Percentiles rank a stretch among this genome's conserved stretches.
These are phyloP conservation scores for Phellopilus nigrolimitatus DNA, from an alignment of 1,284 basidiomycete genomes.

Conservation along the genomic window DNA sequence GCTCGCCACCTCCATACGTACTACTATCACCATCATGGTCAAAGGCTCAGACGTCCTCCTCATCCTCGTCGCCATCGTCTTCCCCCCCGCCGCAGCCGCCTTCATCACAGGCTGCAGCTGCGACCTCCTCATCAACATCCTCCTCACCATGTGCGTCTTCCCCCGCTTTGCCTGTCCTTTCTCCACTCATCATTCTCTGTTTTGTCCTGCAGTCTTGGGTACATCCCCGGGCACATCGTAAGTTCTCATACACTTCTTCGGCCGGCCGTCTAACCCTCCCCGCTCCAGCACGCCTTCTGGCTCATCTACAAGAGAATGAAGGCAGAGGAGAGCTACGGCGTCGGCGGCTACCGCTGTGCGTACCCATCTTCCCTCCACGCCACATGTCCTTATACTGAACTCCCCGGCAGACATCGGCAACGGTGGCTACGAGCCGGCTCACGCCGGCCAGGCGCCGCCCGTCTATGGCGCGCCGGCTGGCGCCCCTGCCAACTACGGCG, in stretches of 20 bases:
- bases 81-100: constrained; percentile 65
- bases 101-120: constrained; percentile 77
- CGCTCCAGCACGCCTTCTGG: constrained; percentile 42
- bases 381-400: background rate
- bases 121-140: constrained; percentile 77
- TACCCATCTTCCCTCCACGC: constrained; percentile 13
- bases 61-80: constrained; percentile 66
- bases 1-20: background rate
- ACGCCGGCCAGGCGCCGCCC: constrained; percentile 24
- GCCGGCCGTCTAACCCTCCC: background rate
- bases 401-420: constrained; percentile 45
- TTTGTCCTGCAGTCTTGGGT: constrained; percentile 52
- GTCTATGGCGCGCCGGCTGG: constrained; percentile 8
- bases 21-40: constrained; percentile 28
- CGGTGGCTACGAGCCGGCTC: constrained; percentile 44
- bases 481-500: constrained; percentile 37
- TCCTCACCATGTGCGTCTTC: constrained; percentile 57
- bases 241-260: constrained; percentile 23
- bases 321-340: constrained; percentile 56
- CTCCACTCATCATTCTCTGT: constrained; percentile 3
- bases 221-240: constrained; percentile 68
- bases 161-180: background rate
- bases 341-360: constrained; percentile 45
- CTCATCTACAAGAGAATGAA: constrained; percentile 55
- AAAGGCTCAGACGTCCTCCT: constrained; percentile 52